Evolutionary conservation across 2,329 filamentous ascomycete genomes (phyloP).

Genomic region (Cryphonectria nitschkei): DNA sequence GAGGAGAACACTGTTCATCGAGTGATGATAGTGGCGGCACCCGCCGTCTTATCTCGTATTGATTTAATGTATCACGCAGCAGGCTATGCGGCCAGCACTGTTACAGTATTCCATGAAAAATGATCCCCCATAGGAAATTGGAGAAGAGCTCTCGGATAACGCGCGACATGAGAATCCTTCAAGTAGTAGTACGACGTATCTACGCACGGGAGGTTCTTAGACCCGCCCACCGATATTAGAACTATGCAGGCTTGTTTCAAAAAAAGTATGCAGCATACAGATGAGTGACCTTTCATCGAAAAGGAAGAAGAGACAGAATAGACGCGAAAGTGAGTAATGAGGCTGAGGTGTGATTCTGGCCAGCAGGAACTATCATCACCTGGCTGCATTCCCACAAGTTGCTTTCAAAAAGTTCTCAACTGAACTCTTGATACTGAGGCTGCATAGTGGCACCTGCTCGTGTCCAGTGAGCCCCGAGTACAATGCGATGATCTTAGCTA

Average conservation of each 20-base stretch:
- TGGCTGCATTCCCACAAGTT: not conserved
- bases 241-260: not conserved
- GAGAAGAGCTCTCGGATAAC: not conserved
- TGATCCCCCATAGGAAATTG: not conserved
- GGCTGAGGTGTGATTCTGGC: not conserved
- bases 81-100: not conserved
- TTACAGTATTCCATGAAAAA: not conserved
- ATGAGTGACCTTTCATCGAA: not conserved
- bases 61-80: not conserved
- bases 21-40: not conserved
- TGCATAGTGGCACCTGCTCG: conserved; percentile 1
- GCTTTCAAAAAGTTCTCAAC: not conserved
- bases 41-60: not conserved
- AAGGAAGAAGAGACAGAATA: not conserved
- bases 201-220: not conserved
- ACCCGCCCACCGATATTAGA: not conserved
- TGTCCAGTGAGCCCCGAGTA: not conserved
- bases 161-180: not conserved
- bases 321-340: not conserved
- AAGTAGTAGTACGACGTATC: not conserved
- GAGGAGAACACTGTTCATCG: not conserved
- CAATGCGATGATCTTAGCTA: not conserved
- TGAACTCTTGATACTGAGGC: not conserved
- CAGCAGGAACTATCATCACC: not conserved
- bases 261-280: not conserved